Base-by-base conservation (phyloP, 345 rosid genomes). In the Angophora floribunda region DNA sequence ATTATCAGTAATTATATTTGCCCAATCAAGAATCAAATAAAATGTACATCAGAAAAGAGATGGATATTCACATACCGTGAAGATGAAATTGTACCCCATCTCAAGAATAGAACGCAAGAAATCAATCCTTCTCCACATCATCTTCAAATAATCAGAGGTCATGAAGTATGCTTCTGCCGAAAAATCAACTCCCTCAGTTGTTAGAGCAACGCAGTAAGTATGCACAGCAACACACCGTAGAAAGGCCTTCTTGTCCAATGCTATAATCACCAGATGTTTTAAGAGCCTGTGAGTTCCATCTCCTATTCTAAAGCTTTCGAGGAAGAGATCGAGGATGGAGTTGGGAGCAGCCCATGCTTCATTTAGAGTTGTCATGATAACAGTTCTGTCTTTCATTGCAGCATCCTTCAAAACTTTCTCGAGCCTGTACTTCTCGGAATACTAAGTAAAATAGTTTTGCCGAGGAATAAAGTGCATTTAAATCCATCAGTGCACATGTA, bases 91-190 rank as follows among this genome's bases (percentile, higher is more conserved):
- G 90, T 96, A 97, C 13, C 99, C 99, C 96, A 95, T 47, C 89
- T 96, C 97, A 90, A 97, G 99, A 89, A 97, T 95, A 84, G 94
- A 80, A 7, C 92, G 93, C 67, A 97, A 88, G 89, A 97, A 96
- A 65, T 95, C 96, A 85, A 97, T 95, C 89, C 99, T 93, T 90
- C 94, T 95, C 99, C 99, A 97, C 99, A 96, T 96, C 99, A 96
- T 95, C 90, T 92, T 92, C 94, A 97, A 92, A 92, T 97, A 97
- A 50, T 91, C 88, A 36, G 91, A 90, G 30, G 99, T 96, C 99
- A 96, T 97, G 90, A 96, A 97, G 79, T 94, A 95, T 32, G 99
- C 99, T 89, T 96, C 98, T 1, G 87, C 49, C 16, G 92, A 93
- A 90, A 96, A 97, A 93, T 96, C 97, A 65, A 92, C 91, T 28